A percentile compares a stretch with the other conserved stretches of the same genome.
phyloP scores from a whole-genome alignment of 805 yeast genomes.

The Lipomyces yamanashiensis region DNA sequence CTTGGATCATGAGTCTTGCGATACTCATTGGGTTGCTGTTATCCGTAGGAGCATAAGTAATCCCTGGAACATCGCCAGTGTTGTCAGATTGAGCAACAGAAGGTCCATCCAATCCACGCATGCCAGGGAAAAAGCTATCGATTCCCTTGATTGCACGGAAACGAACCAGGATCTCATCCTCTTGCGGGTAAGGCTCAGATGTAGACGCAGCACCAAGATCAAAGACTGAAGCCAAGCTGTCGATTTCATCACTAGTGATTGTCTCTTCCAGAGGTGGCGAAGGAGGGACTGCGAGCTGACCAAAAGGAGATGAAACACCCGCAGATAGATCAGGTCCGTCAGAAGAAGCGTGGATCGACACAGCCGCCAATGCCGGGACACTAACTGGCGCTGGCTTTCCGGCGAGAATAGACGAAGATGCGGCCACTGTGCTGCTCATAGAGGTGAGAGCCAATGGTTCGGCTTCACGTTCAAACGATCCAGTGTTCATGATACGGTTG shows the following conservation, averaged over 20 bases:
- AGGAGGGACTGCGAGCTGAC: conserved; percentile 10
- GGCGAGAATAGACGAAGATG: neutral
- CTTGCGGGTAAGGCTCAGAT: neutral
- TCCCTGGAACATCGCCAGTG: neutral
- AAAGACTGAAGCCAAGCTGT: conserved; percentile 2
- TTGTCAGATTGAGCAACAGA: neutral
- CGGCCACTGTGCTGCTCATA: neutral
- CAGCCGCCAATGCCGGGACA: conserved; percentile 14
- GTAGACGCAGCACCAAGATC: conserved; percentile 4
- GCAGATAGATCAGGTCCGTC: neutral
- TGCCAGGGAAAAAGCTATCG: conserved; percentile 17
- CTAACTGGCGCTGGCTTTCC: conserved; percentile 10
- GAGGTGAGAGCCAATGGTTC: neutral
- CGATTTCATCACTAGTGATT: neutral
- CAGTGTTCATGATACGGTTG: conserved; percentile 14
- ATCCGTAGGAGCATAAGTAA: conserved; percentile 9
- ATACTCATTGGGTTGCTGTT: conserved; percentile 40
- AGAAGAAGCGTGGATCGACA: neutral
- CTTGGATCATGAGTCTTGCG: conserved; percentile 39
- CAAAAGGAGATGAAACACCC: neutral
- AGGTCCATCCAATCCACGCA: neutral
- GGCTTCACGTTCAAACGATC: neutral
- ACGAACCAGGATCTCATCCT: conserved; percentile 10
- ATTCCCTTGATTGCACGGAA: conserved; percentile 20
- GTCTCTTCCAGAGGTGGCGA: conserved; percentile 22